A percentile compares a stretch with the other conserved stretches of the same genome.
Evolutionary conservation across 1,139 yeast species (phyloP).

Genomic region (Suhomyces panamericanus): DNA sequence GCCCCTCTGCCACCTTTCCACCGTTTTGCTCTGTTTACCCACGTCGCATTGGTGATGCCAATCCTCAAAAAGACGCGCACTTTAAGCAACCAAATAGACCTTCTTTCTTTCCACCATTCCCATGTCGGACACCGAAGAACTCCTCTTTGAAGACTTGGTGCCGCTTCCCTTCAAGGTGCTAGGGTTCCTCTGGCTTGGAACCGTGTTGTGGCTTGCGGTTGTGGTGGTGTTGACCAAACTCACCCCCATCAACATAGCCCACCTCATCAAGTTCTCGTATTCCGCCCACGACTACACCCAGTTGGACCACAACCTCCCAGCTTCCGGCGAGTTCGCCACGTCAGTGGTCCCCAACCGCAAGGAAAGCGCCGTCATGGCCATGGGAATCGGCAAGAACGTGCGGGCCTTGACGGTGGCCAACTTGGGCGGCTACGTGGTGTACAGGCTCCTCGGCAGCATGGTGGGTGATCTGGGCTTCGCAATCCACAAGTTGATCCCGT

Average conservation of each 20-base stretch:
- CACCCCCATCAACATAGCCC: slow-evolving; percentile 35
- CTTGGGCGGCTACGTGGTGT: slow-evolving; percentile 24
- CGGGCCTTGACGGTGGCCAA: slow-evolving; percentile 23
- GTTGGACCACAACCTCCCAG: slow-evolving; percentile 19
- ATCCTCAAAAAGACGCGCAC: too few species aligned
- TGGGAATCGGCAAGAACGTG: slow-evolving; percentile 37
- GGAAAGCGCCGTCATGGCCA: slow-evolving; percentile 34
- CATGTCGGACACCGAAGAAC: slow-evolving; percentile 4
- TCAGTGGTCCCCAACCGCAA: slow-evolving; percentile 30
- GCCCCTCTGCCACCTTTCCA: too few species aligned
- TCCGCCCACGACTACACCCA: slow-evolving; percentile 39
- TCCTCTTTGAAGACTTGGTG: slow-evolving; percentile 16
- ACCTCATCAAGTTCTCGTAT: slow-evolving; percentile 41
- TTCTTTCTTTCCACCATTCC: neutral
- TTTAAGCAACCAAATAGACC: neutral
- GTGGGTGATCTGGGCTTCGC: neutral
- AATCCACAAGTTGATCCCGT: slow-evolving; percentile 8
- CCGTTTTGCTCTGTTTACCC: too few species aligned
- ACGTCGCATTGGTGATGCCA: too few species aligned
- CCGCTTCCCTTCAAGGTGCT: slow-evolving; percentile 45
- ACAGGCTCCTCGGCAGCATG: slow-evolving; percentile 20
- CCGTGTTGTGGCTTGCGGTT: slow-evolving; percentile 36
- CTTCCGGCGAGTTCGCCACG: slow-evolving; percentile 39
- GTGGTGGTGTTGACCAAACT: slow-evolving; percentile 27
- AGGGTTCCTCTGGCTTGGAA: slow-evolving; percentile 34